phyloP scores from a whole-genome alignment of 2,329 filamentous ascomycete species.

The Aspergillus aculeatinus region DNA sequence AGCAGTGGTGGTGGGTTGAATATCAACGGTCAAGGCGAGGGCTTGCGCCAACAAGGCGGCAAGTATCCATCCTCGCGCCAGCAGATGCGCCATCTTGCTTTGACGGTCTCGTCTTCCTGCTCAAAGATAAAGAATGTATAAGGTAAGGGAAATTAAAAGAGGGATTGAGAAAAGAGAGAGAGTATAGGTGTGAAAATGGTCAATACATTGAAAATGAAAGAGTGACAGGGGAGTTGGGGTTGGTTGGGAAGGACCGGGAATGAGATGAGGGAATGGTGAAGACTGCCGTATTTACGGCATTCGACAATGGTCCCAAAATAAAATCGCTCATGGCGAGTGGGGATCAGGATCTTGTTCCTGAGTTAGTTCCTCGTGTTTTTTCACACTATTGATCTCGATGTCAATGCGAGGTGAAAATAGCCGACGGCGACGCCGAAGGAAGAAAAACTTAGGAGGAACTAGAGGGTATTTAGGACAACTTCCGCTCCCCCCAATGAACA shows the following conservation, averaged over 20 bases:
- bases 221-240: background rate
- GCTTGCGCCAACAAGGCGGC: background rate
- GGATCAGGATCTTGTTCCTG: background rate
- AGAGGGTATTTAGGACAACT: background rate
- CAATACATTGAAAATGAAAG: background rate
- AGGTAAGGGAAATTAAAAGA: background rate
- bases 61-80: background rate
- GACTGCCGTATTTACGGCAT: background rate
- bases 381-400: background rate
- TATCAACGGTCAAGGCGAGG: background rate
- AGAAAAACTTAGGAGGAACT: background rate
- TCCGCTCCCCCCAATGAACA: background rate
- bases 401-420: background rate
- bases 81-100: background rate
- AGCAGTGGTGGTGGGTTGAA: background rate
- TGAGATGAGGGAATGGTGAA: background rate
- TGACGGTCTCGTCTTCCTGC: background rate
- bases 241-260: background rate
- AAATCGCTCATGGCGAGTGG: background rate
- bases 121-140: background rate
- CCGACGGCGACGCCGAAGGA: background rate
- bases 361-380: background rate
- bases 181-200: background rate
- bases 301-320: background rate
- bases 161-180: background rate